Evolutionary conservation across 2,329 filamentous ascomycete genomes (phyloP).

Genomic region (Penicillium vulpinum): DNA sequence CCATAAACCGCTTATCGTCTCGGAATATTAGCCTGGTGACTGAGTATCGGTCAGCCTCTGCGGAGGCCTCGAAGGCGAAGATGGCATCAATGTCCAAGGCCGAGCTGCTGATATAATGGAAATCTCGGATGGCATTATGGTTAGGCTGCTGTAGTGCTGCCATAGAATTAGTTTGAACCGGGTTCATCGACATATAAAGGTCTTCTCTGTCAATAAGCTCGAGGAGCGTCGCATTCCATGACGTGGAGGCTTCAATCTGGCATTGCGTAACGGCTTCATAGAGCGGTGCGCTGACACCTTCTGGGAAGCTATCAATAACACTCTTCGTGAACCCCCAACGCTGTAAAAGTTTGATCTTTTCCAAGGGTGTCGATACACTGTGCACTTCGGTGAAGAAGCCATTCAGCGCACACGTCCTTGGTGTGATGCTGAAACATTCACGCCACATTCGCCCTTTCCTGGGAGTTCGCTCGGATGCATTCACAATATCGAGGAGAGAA

Average conservation of each 20-base stretch:
- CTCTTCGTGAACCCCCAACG: slow-evolving; percentile 62
- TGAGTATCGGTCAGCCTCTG: slow-evolving; percentile 78
- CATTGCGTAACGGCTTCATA: slow-evolving; percentile 83
- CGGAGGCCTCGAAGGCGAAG: slow-evolving; percentile 71
- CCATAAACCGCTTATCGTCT: slow-evolving; percentile 84
- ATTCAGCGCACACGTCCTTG: slow-evolving; percentile 69
- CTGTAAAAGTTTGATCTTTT: slow-evolving; percentile 73
- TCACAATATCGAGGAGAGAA: slow-evolving; percentile 52
- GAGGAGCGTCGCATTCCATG: slow-evolving; percentile 71
- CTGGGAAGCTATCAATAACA: slow-evolving; percentile 79
- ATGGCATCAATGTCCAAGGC: slow-evolving; percentile 50
- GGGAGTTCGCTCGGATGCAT: slow-evolving; percentile 30
- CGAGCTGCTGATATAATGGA: slow-evolving; percentile 68
- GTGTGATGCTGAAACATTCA: slow-evolving; percentile 50
- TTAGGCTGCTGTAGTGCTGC: slow-evolving; percentile 49
- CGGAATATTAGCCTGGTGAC: slow-evolving; percentile 86
- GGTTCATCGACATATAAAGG: slow-evolving; percentile 65
- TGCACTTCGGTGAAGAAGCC: slow-evolving; percentile 63
- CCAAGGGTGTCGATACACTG: slow-evolving; percentile 52
- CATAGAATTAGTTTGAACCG: slow-evolving; percentile 43
- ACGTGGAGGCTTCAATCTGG: slow-evolving; percentile 75
- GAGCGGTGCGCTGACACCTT: slow-evolving; percentile 76
- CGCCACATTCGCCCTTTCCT: slow-evolving; percentile 36
- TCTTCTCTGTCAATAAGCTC: slow-evolving; percentile 79
- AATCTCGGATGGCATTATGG: slow-evolving; percentile 70